These are phyloP conservation scores for Purpureocillium takamizusanense DNA, from an alignment of 2,329 filamentous ascomycete genomes.

Conservation along the genomic window DNA sequence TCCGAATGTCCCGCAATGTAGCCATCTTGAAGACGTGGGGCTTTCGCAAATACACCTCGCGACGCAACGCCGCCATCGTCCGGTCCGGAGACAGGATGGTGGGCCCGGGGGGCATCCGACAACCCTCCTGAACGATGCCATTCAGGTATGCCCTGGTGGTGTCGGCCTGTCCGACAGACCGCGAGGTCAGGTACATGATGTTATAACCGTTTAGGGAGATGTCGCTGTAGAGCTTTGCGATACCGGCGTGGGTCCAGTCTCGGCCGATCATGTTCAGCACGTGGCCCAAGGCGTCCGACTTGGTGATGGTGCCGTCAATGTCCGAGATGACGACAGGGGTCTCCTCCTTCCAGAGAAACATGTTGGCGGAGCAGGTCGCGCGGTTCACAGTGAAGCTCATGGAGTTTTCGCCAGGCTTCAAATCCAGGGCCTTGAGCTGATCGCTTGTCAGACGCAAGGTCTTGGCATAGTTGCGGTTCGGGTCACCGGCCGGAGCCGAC, in stretches of 20 bases:
- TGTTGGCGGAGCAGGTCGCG: slow-evolving; percentile 82
- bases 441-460: slow-evolving; percentile 91
- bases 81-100: slow-evolving; percentile 93
- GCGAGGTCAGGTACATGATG: slow-evolving; percentile 93
- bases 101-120: slow-evolving; percentile 76
- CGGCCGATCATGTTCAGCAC: slow-evolving; percentile 94
- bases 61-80: slow-evolving; percentile 83
- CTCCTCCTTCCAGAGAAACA: slow-evolving; percentile 90
- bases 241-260: slow-evolving; percentile 95
- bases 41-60: slow-evolving; percentile 91
- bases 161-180: slow-evolving; percentile 89
- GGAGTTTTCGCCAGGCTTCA: slow-evolving; percentile 79
- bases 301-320: slow-evolving; percentile 97
- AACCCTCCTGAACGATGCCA: slow-evolving; percentile 81
- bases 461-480: slow-evolving; percentile 87
- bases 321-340: slow-evolving; percentile 95
- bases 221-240: slow-evolving; percentile 94
- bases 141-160: slow-evolving; percentile 82
- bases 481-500: slow-evolving; percentile 54
- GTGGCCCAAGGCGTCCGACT: slow-evolving; percentile 89
- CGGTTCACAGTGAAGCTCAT: slow-evolving; percentile 97
- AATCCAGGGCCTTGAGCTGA: slow-evolving; percentile 75
- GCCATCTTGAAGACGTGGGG: slow-evolving; percentile 99
- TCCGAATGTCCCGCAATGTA: slow-evolving; percentile 86
- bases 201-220: slow-evolving; percentile 96